These are phyloP conservation scores for Xerocomellus amylosporus DNA, from an alignment of 768 basidiomycete species.

Conservation along the genomic window DNA sequence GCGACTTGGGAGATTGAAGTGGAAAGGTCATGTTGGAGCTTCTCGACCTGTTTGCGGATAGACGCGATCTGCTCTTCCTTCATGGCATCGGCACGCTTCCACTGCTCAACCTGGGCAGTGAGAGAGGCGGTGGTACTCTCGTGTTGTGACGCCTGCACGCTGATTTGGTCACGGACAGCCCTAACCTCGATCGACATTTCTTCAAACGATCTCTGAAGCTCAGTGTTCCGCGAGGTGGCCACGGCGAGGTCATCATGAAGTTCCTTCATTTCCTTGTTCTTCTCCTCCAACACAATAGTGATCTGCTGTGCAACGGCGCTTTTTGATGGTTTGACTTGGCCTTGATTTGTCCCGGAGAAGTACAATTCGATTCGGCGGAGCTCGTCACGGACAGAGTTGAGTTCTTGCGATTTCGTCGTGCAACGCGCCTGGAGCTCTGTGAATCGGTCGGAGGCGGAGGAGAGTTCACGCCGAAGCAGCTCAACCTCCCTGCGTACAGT, in stretches of 20 bases:
- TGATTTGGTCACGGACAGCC: neutral
- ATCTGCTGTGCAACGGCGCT: neutral
- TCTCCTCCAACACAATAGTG: neutral
- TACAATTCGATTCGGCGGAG: neutral
- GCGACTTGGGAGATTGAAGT: neutral
- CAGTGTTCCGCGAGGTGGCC: neutral
- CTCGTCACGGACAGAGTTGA: neutral
- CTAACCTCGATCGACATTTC: neutral
- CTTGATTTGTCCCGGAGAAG: neutral
- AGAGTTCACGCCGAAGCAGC: neutral
- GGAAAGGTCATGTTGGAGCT: neutral
- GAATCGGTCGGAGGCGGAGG: neutral
- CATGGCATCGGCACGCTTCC: neutral
- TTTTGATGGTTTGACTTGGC: neutral
- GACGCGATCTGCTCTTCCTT: neutral
- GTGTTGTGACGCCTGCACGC: slow-evolving; percentile 1
- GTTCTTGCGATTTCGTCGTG: neutral
- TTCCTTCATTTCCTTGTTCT: neutral
- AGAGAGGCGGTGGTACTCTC: neutral
- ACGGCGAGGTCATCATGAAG: neutral
- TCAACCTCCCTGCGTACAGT: neutral
- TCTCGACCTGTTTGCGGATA: neutral
- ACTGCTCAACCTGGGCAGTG: neutral
- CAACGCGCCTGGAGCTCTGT: neutral
- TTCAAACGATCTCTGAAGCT: slow-evolving; percentile 2